Conservation (phyloP, 2,329 filamentous ascomycete genomes). For the Rosellinia necatrix region DNA sequence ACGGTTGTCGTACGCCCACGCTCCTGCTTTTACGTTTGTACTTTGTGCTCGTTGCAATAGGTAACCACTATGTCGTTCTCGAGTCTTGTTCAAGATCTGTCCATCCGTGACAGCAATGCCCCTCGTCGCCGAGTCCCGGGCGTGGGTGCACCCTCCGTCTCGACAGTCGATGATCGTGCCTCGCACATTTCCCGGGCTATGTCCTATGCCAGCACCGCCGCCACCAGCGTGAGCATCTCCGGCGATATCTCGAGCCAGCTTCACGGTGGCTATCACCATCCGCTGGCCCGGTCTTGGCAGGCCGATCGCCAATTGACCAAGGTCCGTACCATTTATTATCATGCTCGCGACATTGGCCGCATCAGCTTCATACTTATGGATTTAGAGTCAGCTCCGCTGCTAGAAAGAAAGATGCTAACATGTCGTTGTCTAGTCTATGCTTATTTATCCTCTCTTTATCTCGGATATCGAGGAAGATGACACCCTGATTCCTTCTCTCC, state of each 20-base stretch:
- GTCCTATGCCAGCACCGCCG: conserved; percentile 69
- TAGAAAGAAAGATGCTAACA: conserved; percentile 14
- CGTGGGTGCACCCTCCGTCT: conserved; percentile 52
- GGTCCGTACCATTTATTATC: conserved; percentile 51
- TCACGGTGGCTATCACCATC: conserved; percentile 82
- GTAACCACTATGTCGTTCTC: conserved; percentile 66
- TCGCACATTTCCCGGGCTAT: conserved; percentile 67
- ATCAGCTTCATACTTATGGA: not conserved
- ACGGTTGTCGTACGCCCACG: too few species aligned
- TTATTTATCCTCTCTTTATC: conserved; percentile 96
- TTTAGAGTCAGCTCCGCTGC: too few species aligned
- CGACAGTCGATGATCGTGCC: conserved; percentile 62
- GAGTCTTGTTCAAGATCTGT: conserved; percentile 67
- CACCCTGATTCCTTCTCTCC: conserved; percentile 85
- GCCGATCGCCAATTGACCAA: conserved; percentile 84
- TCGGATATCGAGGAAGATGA: conserved; percentile 95
- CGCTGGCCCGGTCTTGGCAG: conserved; percentile 80
- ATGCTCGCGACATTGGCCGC: not conserved
- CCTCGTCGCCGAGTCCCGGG: conserved; percentile 50
- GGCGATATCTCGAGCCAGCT: conserved; percentile 82
- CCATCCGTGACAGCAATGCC: conserved; percentile 58
- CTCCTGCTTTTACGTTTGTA: too few species aligned
- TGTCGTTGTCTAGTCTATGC: conserved; percentile 73
- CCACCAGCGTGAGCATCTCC: conserved; percentile 71
- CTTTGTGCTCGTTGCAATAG: too few species aligned